Conservation (phyloP, 345 rosid genomes). For the Gossypium mustelinum region DNA sequence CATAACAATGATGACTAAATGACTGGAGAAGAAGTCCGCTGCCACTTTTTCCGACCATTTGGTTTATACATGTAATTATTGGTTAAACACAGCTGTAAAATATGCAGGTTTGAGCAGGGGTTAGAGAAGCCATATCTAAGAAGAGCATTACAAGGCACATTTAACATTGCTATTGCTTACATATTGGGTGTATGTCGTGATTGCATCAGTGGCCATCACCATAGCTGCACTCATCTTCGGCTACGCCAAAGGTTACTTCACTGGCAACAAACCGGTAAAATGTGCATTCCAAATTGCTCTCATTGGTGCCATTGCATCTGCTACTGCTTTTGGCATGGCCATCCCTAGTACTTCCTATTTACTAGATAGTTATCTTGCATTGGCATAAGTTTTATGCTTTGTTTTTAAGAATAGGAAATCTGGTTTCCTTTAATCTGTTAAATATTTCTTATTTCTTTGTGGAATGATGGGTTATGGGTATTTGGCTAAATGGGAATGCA, state of each 20-base stretch:
- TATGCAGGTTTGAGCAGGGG: constrained; percentile 81
- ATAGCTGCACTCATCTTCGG: constrained; percentile 69
- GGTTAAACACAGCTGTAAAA: neutral
- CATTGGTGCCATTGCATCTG: constrained; percentile 76
- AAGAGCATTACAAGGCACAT: constrained; percentile 73
- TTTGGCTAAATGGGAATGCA: no score
- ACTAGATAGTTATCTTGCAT: neutral
- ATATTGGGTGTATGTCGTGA: constrained; percentile 75
- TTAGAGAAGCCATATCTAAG: constrained; percentile 85
- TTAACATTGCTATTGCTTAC: constrained; percentile 65
- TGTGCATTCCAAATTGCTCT: constrained; percentile 72
- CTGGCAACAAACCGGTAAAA: constrained; percentile 56
- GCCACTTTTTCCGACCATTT: no score
- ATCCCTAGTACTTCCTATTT: constrained; percentile 8
- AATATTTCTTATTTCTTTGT: neutral
- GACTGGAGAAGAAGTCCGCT: no score
- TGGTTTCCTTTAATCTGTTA: neutral
- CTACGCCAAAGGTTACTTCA: constrained; percentile 68
- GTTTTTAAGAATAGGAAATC: neutral
- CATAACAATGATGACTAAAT: no score
- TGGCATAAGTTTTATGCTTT: neutral
- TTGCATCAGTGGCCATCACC: constrained; percentile 64
- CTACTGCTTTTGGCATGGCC: constrained; percentile 85
- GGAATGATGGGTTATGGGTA: no score
- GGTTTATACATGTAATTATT: no score